A percentile compares a stretch with the other conserved stretches of the same genome.
These are phyloP conservation scores for Phoenix dactylifera DNA, from an alignment of 176 grass and related monocot species.

Conservation along the genomic window DNA sequence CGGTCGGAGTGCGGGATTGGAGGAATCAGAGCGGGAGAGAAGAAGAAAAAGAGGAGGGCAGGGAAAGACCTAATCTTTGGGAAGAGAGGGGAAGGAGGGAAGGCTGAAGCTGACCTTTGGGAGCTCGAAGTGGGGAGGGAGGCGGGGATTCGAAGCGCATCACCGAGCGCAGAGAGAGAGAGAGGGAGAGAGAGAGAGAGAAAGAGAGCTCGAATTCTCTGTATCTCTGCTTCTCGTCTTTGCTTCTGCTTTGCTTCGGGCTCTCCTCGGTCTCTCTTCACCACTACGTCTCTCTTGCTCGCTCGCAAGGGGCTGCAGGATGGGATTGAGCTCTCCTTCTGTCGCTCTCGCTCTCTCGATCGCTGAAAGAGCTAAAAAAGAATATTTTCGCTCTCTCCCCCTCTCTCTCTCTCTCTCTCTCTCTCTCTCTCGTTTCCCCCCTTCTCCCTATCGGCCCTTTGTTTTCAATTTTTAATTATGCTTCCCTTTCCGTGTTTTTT, in stretches of 20 bases:
- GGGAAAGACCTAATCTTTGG: not conserved
- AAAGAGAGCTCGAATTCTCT: not conserved
- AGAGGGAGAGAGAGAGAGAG: not conserved
- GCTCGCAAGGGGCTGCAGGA: too few relatives aligned
- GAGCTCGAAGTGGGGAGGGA: not conserved
- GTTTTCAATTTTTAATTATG: too few relatives aligned
- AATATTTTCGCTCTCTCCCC: not conserved
- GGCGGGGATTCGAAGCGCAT: not conserved
- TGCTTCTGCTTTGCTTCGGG: not conserved
- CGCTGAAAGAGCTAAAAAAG: not conserved
- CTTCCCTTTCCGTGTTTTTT: too few relatives aligned
- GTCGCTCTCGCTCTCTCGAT: not conserved
- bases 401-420: not conserved
- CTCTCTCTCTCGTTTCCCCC: not conserved
- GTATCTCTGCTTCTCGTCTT: not conserved
- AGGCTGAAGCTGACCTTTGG: conserved; percentile 1
- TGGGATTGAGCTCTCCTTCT: not conserved
- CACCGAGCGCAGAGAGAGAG: not conserved
- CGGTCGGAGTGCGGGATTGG: conserved; percentile 3
- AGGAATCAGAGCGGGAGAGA: not conserved
- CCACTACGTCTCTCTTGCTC: not conserved
- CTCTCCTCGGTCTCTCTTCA: too few relatives aligned
- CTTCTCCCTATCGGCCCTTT: too few relatives aligned
- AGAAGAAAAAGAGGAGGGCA: too few relatives aligned
- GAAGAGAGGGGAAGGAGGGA: not conserved